These are phyloP conservation scores for Brassica juncea DNA, from an alignment of 345 rosid genomes.

Conservation along the genomic window DNA sequence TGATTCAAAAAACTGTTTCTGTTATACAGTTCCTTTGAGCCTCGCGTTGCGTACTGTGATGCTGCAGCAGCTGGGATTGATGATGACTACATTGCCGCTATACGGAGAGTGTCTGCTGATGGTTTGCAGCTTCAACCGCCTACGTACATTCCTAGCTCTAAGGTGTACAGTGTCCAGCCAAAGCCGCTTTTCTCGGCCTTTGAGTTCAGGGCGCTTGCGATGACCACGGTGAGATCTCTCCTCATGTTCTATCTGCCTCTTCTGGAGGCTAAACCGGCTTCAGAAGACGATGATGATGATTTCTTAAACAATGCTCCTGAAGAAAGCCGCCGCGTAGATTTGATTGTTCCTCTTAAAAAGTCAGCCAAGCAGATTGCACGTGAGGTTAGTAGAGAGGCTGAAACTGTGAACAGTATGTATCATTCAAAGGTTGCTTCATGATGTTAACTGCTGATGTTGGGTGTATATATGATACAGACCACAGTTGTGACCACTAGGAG, in stretches of 20 bases:
- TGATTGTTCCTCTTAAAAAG: conserved; percentile 79
- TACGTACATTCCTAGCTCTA: conserved; percentile 47
- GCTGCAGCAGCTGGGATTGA: conserved; percentile 51
- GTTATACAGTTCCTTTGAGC: conserved; percentile 52
- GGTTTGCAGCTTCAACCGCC: conserved; percentile 49
- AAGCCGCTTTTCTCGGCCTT: conserved; percentile 87
- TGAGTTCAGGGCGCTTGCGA: conserved; percentile 66
- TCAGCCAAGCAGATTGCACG: conserved; percentile 84
- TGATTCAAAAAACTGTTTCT: neutral
- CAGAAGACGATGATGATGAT: conserved; percentile 63
- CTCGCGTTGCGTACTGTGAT: conserved; percentile 82
- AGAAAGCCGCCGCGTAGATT: conserved; percentile 53
- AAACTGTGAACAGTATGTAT: neutral
- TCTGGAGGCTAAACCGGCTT: conserved; percentile 61
- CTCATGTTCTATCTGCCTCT: conserved; percentile 83
- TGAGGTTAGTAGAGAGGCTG: conserved; percentile 54
- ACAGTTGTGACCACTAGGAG: conserved; percentile 86
- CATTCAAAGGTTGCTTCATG: conserved; percentile 7
- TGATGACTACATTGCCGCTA: conserved; percentile 53
- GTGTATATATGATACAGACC: conserved; percentile 54
- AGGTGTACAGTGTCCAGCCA: conserved; percentile 66
- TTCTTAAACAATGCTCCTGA: conserved; percentile 56
- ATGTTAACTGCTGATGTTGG: neutral
- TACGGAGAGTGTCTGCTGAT: conserved; percentile 45
- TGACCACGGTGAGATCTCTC: conserved; percentile 86